Percentiles rank a stretch among this genome's conserved stretches.
Evolutionary conservation across 2,329 filamentous ascomycete genomes (phyloP).

Genomic region (Arthrinium puccinioides): DNA sequence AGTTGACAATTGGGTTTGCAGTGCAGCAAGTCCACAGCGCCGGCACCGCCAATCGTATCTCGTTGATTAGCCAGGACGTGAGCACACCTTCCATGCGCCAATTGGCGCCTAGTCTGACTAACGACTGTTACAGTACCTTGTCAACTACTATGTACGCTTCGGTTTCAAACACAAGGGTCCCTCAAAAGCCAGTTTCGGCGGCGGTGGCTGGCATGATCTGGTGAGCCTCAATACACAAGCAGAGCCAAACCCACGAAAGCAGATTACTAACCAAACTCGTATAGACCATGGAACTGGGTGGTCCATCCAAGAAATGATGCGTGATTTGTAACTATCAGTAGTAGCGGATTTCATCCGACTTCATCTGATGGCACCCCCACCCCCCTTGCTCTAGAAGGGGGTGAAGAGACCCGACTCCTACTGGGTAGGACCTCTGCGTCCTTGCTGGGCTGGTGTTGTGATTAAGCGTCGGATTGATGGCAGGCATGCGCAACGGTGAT

Average conservation of each 20-base stretch:
- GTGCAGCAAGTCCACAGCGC: constrained; percentile 68
- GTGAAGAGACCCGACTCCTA: too few relatives aligned
- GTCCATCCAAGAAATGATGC: constrained; percentile 4
- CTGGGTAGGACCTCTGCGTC: too few relatives aligned
- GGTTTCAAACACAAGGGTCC: constrained; percentile 63
- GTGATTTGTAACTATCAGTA: too few relatives aligned
- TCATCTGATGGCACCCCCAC: too few relatives aligned
- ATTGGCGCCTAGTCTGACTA: neutral
- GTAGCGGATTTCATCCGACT: too few relatives aligned
- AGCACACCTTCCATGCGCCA: constrained; percentile 13
- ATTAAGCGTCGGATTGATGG: too few relatives aligned
- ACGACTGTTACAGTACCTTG: constrained; percentile 45
- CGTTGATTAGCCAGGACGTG: constrained; percentile 69
- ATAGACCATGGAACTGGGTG: constrained; percentile 3
- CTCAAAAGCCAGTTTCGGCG: constrained; percentile 66
- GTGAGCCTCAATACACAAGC: constrained; percentile 34
- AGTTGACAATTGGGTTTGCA: too few relatives aligned
- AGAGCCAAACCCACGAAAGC: neutral
- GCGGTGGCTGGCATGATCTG: constrained; percentile 79
- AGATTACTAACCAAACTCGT: neutral
- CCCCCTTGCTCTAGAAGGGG: too few relatives aligned
- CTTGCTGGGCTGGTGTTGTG: too few relatives aligned
- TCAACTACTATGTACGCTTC: constrained; percentile 69
- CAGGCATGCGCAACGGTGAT: too few relatives aligned
- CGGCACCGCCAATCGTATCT: constrained; percentile 63